These are phyloP conservation scores for Trifolium dubium DNA, from an alignment of 306 rosid species.

Conservation along the genomic window DNA sequence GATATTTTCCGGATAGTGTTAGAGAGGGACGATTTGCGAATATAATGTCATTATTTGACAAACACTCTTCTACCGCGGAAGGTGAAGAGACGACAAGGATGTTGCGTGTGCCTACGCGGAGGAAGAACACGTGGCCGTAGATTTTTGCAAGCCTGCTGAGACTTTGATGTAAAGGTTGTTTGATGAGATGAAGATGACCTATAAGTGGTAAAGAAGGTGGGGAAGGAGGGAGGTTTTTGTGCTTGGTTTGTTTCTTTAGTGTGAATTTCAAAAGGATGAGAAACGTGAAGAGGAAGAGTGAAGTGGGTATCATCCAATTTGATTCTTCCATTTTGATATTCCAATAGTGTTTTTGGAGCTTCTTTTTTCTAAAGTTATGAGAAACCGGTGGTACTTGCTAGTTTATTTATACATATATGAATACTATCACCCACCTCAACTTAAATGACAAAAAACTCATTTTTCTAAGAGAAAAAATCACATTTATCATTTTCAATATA, in stretches of 20 bases:
- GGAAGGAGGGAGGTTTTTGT: constrained; percentile 44
- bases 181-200: constrained; percentile 57
- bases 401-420: too few species aligned
- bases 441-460: too few species aligned
- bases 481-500: too few species aligned
- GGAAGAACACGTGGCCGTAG: constrained; percentile 42
- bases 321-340: not conserved
- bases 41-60: constrained; percentile 39
- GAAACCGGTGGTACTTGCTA: not conserved
- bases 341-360: not conserved
- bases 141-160: constrained; percentile 34
- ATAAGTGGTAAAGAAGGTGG: constrained; percentile 55
- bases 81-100: constrained; percentile 52
- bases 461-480: too few species aligned
- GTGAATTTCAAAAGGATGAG: not conserved
- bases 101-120: constrained; percentile 41
- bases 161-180: constrained; percentile 40
- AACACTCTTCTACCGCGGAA: constrained; percentile 46
- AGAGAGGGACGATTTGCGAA: constrained; percentile 52
- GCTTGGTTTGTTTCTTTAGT: not conserved
- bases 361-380: not conserved
- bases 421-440: too few species aligned
- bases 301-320: not conserved
- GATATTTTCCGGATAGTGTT: constrained; percentile 39
- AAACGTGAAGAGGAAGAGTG: constrained; percentile 28